A percentile compares a stretch with the other conserved stretches of the same genome.
Conservation (phyloP, 164 flowering plant genomes). For the Stephania japonica region DNA sequence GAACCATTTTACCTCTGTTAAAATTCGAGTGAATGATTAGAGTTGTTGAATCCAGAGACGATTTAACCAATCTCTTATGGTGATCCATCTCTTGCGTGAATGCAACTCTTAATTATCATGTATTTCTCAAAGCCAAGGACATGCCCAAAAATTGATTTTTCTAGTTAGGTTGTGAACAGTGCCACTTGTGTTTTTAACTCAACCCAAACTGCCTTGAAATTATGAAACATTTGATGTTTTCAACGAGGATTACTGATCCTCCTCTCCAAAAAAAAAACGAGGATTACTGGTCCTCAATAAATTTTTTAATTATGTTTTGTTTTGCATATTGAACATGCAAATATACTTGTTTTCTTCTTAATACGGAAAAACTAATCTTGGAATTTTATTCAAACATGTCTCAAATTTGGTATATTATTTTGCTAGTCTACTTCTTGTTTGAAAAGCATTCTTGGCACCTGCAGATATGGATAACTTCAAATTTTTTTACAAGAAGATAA, state of each 20-base stretch:
- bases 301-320: too few species aligned
- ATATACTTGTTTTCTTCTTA: too few species aligned
- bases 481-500: slow-evolving; percentile 50
- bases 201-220: background rate
- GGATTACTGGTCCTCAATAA: too few species aligned
- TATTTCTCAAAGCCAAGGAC: background rate
- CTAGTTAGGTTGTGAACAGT: background rate
- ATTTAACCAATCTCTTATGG: too few species aligned
- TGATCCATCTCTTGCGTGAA: background rate
- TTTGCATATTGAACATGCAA: too few species aligned
- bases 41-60: too few species aligned
- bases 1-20: background rate
- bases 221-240: background rate
- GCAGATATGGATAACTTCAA: slow-evolving; percentile 74
- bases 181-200: too few species aligned
- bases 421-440: background rate
- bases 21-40: too few species aligned
- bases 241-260: too few species aligned
- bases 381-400: background rate
- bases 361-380: too few species aligned
- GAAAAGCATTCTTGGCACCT: background rate
- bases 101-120: background rate
- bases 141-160: background rate
- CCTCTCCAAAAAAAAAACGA: too few species aligned
- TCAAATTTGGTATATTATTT: background rate